phyloP scores from a whole-genome alignment of 306 rosid species.

The Dryas octopetala region DNA sequence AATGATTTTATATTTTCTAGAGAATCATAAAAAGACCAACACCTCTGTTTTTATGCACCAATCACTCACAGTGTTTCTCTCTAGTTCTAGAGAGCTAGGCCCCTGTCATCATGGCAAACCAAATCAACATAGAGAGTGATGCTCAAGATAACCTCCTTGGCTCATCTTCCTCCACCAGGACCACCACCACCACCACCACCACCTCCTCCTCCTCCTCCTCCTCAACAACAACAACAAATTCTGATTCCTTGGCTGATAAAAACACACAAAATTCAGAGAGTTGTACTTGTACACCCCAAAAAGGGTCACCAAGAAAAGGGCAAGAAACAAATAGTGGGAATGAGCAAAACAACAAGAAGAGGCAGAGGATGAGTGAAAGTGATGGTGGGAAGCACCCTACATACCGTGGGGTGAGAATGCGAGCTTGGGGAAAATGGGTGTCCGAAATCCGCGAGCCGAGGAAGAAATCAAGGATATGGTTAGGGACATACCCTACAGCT shows the following conservation, averaged over 20 bases:
- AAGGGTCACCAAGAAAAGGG: slow-evolving; percentile 14
- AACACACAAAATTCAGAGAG: background rate
- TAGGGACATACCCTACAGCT: slow-evolving; percentile 78
- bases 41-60: slow-evolving; percentile 35
- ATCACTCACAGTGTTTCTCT: slow-evolving; percentile 43
- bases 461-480: slow-evolving; percentile 91
- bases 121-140: slow-evolving; percentile 54
- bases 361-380: slow-evolving; percentile 26
- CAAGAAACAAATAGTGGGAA: slow-evolving; percentile 27
- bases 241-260: slow-evolving; percentile 2
- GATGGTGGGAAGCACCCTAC: slow-evolving; percentile 45
- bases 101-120: slow-evolving; percentile 32
- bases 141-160: slow-evolving; percentile 37
- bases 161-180: slow-evolving; percentile 13
- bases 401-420: slow-evolving; percentile 78
- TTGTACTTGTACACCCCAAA: slow-evolving; percentile 8
- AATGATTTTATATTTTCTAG: background rate
- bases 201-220: slow-evolving; percentile 30
- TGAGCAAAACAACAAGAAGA: slow-evolving; percentile 34
- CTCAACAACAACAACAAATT: slow-evolving; percentile 15
- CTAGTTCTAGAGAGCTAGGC: slow-evolving; percentile 25
- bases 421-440: slow-evolving; percentile 90
- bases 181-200: slow-evolving; percentile 11
- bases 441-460: slow-evolving; percentile 89
- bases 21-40: slow-evolving; percentile 37